A percentile compares a stretch with the other conserved stretches of the same genome.
These are phyloP conservation scores for Ophiostoma sp. DNA, from an alignment of 2,329 filamentous ascomycete genomes.

Conservation along the genomic window DNA sequence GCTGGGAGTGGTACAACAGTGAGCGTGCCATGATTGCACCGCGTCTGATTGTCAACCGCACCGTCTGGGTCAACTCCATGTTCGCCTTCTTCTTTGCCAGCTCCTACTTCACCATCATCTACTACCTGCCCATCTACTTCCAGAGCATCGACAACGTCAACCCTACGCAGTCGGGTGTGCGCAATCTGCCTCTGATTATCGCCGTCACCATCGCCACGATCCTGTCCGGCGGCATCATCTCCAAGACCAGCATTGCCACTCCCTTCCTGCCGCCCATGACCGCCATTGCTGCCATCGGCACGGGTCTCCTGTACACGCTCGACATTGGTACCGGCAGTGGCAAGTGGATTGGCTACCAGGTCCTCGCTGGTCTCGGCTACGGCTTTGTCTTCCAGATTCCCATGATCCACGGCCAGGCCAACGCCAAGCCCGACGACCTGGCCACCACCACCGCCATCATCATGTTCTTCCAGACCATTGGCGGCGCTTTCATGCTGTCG, in stretches of 20 bases:
- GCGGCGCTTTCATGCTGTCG: slow-evolving; percentile 45
- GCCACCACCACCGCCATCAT: slow-evolving; percentile 39
- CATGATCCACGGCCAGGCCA: slow-evolving; percentile 37
- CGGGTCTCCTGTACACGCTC: slow-evolving; percentile 39
- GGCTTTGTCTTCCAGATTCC: slow-evolving; percentile 45
- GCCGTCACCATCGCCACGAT: slow-evolving; percentile 37
- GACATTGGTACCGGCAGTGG: slow-evolving; percentile 32
- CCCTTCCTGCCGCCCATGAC: slow-evolving; percentile 35
- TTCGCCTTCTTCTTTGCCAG: slow-evolving; percentile 42
- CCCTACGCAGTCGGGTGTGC: slow-evolving; percentile 37
- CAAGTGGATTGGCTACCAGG: slow-evolving; percentile 46
- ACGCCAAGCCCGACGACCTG: slow-evolving; percentile 35
- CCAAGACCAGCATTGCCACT: slow-evolving; percentile 32
- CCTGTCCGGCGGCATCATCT: slow-evolving; percentile 35
- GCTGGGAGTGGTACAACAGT: slow-evolving; percentile 36
- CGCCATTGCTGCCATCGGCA: slow-evolving; percentile 36
- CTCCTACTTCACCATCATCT: slow-evolving; percentile 41
- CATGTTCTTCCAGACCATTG: slow-evolving; percentile 42
- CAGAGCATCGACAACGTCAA: slow-evolving; percentile 42
- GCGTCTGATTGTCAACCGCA: slow-evolving; percentile 40
- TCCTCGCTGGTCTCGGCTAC: slow-evolving; percentile 43
- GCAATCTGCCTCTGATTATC: slow-evolving; percentile 40
- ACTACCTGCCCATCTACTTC: slow-evolving; percentile 50
- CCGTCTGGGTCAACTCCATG: slow-evolving; percentile 40
- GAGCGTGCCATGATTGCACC: slow-evolving; percentile 48